Evolutionary conservation across 2,329 filamentous ascomycete species (phyloP), one percentile per base, ranked within the genome.

Genomic region (Colletotrichum siamense): DNA sequence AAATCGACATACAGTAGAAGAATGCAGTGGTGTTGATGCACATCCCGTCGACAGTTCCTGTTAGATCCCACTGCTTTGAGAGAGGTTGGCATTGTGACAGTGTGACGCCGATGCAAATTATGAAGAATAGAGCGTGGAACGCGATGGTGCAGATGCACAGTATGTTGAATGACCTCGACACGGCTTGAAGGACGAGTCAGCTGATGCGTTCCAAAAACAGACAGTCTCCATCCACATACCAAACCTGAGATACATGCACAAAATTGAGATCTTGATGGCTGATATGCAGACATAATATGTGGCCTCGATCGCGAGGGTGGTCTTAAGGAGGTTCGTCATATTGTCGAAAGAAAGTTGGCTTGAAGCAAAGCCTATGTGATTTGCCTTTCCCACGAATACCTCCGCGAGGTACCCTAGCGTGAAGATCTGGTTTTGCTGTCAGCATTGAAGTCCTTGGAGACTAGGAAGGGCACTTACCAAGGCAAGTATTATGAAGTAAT

Each of bases 171-270:
- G 75, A 79, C 2, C 39, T 73, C 30, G 78, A 70, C 18, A 78
- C 75, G 24, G 79, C 79, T 81, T 39, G 1, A 73, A 55, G 3
- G 26, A 4, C 1, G 10, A 3, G 61, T 77, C 8, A 74, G 69
- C 9, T 52, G 3, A 44, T 57, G 39, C 13, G 0, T 36, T 8
- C 10, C 18, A 32, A 28, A 8, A 0, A 30, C 1, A 18, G 18
- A 16, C 5, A 28, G 4, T n/a, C 30, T 15, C 13, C 10, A 10
- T 22, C 6, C 6, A 79, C 81, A 44, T 82, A 86, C 85, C 83
- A 61, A 89, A 87, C 32, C 88, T 83, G 15, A 89, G 82, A 65
- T 89, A 89, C 73, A 88, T 88, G 75, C 84, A 83, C 2, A 89
- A 80, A 34, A 89, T 87, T 0, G 87, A 89, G 0, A 83, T 80